Evolutionary conservation across 441 rosid genomes (phyloP).

Genomic region (Adansonia gregorii): DNA sequence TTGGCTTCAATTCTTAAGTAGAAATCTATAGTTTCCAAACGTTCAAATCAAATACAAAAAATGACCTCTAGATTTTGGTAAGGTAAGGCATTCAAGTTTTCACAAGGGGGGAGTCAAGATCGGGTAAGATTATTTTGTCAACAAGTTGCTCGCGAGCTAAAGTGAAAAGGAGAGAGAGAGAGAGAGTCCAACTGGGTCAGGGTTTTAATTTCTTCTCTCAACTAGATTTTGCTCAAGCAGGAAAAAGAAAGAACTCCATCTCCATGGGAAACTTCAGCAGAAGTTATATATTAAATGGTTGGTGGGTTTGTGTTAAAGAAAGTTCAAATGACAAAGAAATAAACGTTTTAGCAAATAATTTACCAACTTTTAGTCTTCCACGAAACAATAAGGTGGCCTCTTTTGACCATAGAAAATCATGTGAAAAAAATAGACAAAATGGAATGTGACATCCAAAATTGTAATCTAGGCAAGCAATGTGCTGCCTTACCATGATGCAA

Average conservation of each 20-base stretch:
- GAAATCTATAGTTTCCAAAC: not conserved
- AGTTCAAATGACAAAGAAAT: slow-evolving; percentile 22
- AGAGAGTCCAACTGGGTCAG: too few species aligned
- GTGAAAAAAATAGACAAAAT: slow-evolving; percentile 25
- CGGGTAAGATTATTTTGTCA: too few species aligned
- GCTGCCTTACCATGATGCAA: slow-evolving; percentile 1
- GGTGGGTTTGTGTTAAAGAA: not conserved
- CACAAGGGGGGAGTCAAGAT: slow-evolving; percentile 20
- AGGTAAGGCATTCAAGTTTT: slow-evolving; percentile 23
- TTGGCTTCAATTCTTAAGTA: slow-evolving; percentile 2
- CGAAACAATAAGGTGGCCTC: slow-evolving; percentile 19
- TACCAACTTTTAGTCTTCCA: slow-evolving; percentile 25
- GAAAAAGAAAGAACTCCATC: not conserved
- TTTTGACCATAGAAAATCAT: slow-evolving; percentile 25
- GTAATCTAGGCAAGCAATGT: not conserved
- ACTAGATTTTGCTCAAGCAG: not conserved
- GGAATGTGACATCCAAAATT: not conserved
- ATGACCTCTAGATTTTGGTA: slow-evolving; percentile 32
- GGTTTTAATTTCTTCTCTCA: not conserved
- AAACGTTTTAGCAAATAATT: slow-evolving; percentile 25
- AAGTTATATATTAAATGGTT: not conserved
- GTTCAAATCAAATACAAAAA: slow-evolving; percentile 12
- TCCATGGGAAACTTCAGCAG: not conserved
- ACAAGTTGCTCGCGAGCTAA: too few species aligned
- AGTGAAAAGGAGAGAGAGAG: too few species aligned